Conservation (phyloP, 2,329 filamentous ascomycete species). For the Orbilia brochopaga region DNA sequence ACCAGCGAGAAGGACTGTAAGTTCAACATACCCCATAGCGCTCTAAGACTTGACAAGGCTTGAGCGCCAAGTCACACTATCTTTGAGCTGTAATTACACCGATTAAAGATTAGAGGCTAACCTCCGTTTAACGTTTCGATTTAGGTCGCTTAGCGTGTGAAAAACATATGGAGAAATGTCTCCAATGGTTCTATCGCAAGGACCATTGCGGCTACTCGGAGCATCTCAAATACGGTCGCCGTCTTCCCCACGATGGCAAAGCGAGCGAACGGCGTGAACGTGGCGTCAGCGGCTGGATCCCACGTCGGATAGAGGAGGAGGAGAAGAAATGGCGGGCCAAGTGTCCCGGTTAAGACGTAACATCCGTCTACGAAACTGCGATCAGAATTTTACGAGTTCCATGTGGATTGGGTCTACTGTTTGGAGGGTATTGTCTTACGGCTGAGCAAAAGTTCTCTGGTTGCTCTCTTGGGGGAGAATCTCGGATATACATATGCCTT, state of each 20-base stretch:
- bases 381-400: slow-evolving; percentile 2
- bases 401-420: too few species aligned
- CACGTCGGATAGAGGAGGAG: slow-evolving; percentile 22
- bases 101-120: too few species aligned
- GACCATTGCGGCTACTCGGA: slow-evolving; percentile 35
- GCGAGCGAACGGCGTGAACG: slow-evolving; percentile 36
- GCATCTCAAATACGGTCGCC: slow-evolving; percentile 41
- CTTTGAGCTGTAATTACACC: too few species aligned
- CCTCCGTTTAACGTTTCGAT: background rate
- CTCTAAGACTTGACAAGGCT: too few species aligned
- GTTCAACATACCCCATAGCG: too few species aligned
- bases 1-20: slow-evolving; percentile 37
- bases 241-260: slow-evolving; percentile 37
- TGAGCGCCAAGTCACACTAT: too few species aligned
- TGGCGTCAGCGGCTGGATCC: slow-evolving; percentile 45
- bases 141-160: slow-evolving; percentile 46
- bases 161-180: slow-evolving; percentile 14
- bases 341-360: slow-evolving; percentile 15
- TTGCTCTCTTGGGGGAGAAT: too few species aligned
- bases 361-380: background rate
- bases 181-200: slow-evolving; percentile 46
- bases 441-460: too few species aligned
- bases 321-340: slow-evolving; percentile 26
- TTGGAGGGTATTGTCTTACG: too few species aligned
- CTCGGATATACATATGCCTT: too few species aligned